Percentiles rank a stretch among this genome's conserved stretches.
Conservation (phyloP, 1,139 yeast genomes). For the Diutina mesorugosa region DNA sequence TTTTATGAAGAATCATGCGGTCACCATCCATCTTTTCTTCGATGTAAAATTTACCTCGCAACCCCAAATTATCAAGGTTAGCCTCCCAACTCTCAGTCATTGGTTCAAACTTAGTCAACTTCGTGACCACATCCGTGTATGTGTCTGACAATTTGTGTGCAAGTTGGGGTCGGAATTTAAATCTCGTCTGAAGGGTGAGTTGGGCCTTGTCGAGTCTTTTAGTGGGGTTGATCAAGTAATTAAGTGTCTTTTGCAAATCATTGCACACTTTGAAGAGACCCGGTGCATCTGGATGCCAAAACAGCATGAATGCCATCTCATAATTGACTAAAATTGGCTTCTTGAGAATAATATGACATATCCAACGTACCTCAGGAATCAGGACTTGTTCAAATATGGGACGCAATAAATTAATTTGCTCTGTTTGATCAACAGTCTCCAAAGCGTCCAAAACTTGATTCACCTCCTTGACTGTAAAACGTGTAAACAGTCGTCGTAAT, state of each 20-base stretch:
- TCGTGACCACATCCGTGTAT: constrained; percentile 34
- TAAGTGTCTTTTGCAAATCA: constrained; percentile 47
- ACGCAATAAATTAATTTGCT: constrained; percentile 27
- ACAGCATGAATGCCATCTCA: constrained; percentile 45
- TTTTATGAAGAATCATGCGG: constrained; percentile 60
- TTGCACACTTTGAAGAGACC: constrained; percentile 56
- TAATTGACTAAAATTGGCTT: constrained; percentile 43
- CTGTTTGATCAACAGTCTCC: constrained; percentile 21
- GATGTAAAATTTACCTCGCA: constrained; percentile 40
- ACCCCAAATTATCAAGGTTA: constrained; percentile 7
- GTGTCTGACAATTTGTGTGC: constrained; percentile 39
- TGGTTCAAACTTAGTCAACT: constrained; percentile 16
- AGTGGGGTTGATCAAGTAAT: constrained; percentile 40
- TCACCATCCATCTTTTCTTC: constrained; percentile 97
- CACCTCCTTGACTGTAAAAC: constrained; percentile 40
- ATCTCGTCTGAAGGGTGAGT: constrained; percentile 30
- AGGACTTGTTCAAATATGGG: constrained; percentile 44
- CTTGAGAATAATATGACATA: constrained; percentile 55
- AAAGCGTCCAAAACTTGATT: constrained; percentile 40
- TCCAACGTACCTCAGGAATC: constrained; percentile 56
- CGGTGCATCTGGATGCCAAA: constrained; percentile 77
- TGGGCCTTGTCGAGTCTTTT: constrained; percentile 30
- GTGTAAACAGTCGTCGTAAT: constrained; percentile 32
- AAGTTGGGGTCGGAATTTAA: constrained; percentile 62
- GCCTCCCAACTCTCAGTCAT: constrained; percentile 10